Percentiles rank a stretch among this genome's conserved stretches.
Conservation (phyloP, 1,284 basidiomycete species). For the Fomitopsis pinicola region DNA sequence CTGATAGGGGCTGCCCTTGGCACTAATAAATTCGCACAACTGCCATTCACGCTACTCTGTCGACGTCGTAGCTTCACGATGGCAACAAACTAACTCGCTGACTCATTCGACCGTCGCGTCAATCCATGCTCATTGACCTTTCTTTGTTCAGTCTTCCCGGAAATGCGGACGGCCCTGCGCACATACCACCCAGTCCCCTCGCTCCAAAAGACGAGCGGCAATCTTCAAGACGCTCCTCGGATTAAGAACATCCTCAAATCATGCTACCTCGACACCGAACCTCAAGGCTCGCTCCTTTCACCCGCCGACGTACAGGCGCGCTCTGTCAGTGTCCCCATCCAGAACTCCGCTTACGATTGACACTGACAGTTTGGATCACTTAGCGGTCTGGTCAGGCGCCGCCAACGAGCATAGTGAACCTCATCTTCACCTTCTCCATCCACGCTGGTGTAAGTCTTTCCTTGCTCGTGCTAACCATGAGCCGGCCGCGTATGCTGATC, state of each 20-base stretch:
- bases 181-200: slow-evolving; percentile 72
- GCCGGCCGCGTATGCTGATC: neutral
- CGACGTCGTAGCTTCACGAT: neutral
- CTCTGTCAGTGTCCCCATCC: slow-evolving; percentile 17
- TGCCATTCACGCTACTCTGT: neutral
- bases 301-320: slow-evolving; percentile 25
- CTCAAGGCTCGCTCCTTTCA: slow-evolving; percentile 19
- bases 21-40: neutral
- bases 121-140: slow-evolving; percentile 8
- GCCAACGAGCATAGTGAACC: slow-evolving; percentile 57
- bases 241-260: slow-evolving; percentile 44
- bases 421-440: slow-evolving; percentile 56
- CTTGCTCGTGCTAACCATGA: neutral
- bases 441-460: slow-evolving; percentile 44
- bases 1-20: neutral
- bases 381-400: slow-evolving; percentile 48
- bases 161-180: slow-evolving; percentile 67
- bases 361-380: slow-evolving; percentile 12
- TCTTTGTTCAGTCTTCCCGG: slow-evolving; percentile 43
- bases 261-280: slow-evolving; percentile 23
- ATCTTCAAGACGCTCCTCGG: slow-evolving; percentile 68
- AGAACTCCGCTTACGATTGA: slow-evolving; percentile 5
- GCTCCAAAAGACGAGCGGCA: slow-evolving; percentile 59
- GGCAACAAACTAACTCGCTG: slow-evolving; percentile 5
- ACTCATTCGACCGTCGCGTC: neutral